Conservation (phyloP, 257 asterid species). For the Linderniella brevidens region DNA sequence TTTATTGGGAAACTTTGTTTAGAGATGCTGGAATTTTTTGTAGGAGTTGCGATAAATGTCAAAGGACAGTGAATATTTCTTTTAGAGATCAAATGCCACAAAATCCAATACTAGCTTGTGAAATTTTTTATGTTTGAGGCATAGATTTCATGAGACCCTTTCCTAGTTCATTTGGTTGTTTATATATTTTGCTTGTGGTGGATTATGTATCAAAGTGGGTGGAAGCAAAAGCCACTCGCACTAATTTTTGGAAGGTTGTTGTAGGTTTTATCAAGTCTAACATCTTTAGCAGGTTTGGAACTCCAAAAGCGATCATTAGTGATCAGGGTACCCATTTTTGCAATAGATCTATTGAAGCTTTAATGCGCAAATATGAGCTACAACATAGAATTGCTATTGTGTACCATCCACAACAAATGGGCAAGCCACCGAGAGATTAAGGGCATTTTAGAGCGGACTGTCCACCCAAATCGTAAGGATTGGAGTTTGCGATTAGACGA, state of each 20-base stretch:
- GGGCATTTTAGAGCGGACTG: not conserved
- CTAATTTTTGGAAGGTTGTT: not conserved
- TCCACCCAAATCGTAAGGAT: not conserved
- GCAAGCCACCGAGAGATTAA: constrained; percentile 5
- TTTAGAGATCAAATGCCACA: not conserved
- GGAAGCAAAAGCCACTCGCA: not conserved
- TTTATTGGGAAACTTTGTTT: not conserved
- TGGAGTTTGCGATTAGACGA: not conserved
- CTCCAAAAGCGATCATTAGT: not conserved
- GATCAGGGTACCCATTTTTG: constrained; percentile 1
- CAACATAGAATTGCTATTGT: not conserved
- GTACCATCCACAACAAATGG: not conserved
- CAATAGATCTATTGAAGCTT: not conserved
- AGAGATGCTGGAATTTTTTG: not conserved
- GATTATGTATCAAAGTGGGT: constrained; percentile 4
- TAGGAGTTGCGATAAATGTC: not conserved
- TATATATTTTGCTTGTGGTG: not conserved
- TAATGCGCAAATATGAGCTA: not conserved
- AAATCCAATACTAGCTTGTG: not conserved
- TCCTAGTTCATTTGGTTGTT: not conserved
- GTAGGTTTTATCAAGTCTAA: not conserved
- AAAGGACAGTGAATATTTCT: not conserved
- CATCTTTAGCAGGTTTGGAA: constrained; percentile 1
- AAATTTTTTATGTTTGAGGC: constrained; percentile 2
- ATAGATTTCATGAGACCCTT: constrained; percentile 1